Evolutionary conservation across 495 filamentous ascomycete species (phyloP).

Genomic region (Delitschia confertaspora): DNA sequence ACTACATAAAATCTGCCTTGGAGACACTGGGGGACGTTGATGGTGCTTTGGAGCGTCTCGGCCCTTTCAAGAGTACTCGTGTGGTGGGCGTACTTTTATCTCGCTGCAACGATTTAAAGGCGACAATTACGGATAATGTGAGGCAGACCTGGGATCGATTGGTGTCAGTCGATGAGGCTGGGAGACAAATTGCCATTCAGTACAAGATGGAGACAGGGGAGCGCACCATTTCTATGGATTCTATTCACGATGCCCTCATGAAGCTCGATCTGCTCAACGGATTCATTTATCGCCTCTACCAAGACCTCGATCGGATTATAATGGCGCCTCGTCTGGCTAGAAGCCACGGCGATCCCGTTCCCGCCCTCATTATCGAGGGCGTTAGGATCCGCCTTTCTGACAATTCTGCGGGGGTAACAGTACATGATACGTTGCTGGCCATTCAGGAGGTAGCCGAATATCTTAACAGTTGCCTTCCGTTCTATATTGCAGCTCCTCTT

Average conservation of each 20-base stretch:
- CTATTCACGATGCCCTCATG: conserved; percentile 26
- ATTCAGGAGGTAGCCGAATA: conserved; percentile 55
- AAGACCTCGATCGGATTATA: conserved; percentile 31
- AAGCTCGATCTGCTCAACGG: conserved; percentile 28
- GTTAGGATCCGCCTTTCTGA: conserved; percentile 25
- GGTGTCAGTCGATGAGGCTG: conserved; percentile 27
- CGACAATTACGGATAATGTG: conserved; percentile 28
- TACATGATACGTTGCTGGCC: conserved; percentile 45
- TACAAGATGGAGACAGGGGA: conserved; percentile 27
- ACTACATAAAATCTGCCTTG: conserved; percentile 29
- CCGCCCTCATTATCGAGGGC: conserved; percentile 25
- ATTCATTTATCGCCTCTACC: conserved; percentile 23
- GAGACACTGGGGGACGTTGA: conserved; percentile 46
- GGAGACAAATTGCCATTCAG: conserved; percentile 24
- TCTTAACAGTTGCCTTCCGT: conserved; percentile 55
- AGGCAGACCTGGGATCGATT: conserved; percentile 36
- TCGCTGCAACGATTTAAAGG: conserved; percentile 28
- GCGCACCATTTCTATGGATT: conserved; percentile 16
- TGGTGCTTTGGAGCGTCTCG: conserved; percentile 29
- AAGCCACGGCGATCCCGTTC: conserved; percentile 16
- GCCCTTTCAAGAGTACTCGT: conserved; percentile 29
- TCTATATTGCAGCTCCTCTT: conserved; percentile 50
- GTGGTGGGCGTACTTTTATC: conserved; percentile 31
- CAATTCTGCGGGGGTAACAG: conserved; percentile 33
- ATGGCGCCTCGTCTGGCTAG: conserved; percentile 29